phyloP scores from a whole-genome alignment of 1,284 basidiomycete species.

The Acaromyces ingoldii region DNA sequence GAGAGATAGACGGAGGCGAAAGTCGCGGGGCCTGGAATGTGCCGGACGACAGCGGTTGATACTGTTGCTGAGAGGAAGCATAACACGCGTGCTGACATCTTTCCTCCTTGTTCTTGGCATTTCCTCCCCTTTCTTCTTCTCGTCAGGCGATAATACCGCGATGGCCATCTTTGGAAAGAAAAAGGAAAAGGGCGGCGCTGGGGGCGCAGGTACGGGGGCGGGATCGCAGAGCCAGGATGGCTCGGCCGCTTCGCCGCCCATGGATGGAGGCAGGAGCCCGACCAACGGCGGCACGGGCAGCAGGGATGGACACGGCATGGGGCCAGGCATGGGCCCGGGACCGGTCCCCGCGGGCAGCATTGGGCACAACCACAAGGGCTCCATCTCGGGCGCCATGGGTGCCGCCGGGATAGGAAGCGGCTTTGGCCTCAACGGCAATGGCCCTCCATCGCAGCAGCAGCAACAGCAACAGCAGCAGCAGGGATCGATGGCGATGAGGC shows the following conservation, averaged over 20 bases:
- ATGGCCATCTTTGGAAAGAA: slow-evolving; percentile 50
- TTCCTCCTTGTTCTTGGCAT: neutral
- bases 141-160: neutral
- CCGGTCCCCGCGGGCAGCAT: neutral
- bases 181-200: slow-evolving; percentile 35
- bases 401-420: slow-evolving; percentile 20
- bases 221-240: slow-evolving; percentile 20
- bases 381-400: slow-evolving; percentile 13
- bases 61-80: too few species aligned
- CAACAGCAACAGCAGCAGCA: neutral
- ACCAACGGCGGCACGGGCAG: slow-evolving; percentile 6
- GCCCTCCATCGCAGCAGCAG: neutral
- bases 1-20: too few species aligned
- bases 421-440: slow-evolving; percentile 12
- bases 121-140: neutral
- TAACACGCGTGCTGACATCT: neutral
- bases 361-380: slow-evolving; percentile 9
- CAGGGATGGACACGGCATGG: neutral
- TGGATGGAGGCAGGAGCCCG: slow-evolving; percentile 12
- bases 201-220: too few species aligned
- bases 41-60: too few species aligned
- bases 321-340: neutral
- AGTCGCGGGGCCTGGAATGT: too few species aligned
- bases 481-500: neutral
- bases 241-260: slow-evolving; percentile 22